Percentiles rank a stretch among this genome's conserved stretches.
These are phyloP conservation scores for Takashimella tepidaria DNA, from an alignment of 1,284 basidiomycete species.

Conservation along the genomic window DNA sequence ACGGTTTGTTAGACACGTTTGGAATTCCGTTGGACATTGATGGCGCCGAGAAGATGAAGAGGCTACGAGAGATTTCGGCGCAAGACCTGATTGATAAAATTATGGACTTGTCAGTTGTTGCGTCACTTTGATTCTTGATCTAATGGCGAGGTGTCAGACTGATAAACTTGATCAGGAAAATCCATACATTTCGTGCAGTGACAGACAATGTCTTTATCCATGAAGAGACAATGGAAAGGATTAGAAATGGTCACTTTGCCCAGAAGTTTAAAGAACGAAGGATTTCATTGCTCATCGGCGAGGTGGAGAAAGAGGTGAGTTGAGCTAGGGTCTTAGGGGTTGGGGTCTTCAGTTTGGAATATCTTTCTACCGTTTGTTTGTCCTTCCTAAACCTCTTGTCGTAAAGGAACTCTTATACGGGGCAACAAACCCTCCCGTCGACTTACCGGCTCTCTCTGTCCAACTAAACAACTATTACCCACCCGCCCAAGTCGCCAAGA, in stretches of 20 bases:
- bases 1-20: slow-evolving; percentile 19
- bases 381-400: too few relatives aligned
- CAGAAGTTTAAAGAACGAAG: slow-evolving; percentile 13
- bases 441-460: slow-evolving; percentile 7
- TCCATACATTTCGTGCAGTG: slow-evolving; percentile 27
- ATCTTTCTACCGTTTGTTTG: too few relatives aligned
- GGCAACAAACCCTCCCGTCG: slow-evolving; percentile 20
- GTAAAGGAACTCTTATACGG: slow-evolving; percentile 22
- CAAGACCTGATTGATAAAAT: slow-evolving; percentile 19
- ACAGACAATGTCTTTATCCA: slow-evolving; percentile 25
- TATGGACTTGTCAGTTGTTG: slow-evolving; percentile 19
- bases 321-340: background rate
- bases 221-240: slow-evolving; percentile 8
- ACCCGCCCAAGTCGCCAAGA: slow-evolving; percentile 11
- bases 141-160: background rate
- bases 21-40: slow-evolving; percentile 11
- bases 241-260: slow-evolving; percentile 18
- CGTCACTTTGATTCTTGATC: background rate
- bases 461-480: slow-evolving; percentile 27
- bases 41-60: slow-evolving; percentile 19
- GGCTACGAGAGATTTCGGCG: slow-evolving; percentile 17
- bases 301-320: slow-evolving; percentile 19
- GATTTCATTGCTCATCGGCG: slow-evolving; percentile 24
- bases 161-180: slow-evolving; percentile 3
- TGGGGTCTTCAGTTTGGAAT: background rate